Evolutionary conservation across 495 filamentous ascomycete species (phyloP), one percentile per base, ranked within the genome.

Genomic region (Aspergillus incahuasiensis): DNA sequence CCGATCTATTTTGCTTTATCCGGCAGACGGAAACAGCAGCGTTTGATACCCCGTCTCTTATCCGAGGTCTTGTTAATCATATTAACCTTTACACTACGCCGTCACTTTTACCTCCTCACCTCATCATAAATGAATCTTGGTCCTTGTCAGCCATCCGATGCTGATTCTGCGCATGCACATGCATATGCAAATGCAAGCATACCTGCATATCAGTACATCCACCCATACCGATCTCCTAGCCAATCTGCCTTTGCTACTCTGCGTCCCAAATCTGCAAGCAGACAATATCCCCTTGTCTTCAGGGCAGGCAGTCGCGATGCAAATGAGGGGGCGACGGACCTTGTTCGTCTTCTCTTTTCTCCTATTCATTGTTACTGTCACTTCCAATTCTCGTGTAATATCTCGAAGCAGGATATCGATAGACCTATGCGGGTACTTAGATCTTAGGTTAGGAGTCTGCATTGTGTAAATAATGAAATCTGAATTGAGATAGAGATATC

Each of bases 11-110:
- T 42, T 44, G 54, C 54, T 34, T 56, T 41, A 38, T 45, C 42
- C 58, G 44, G 60, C 52, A 62, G 60, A 62, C 65, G 62, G 52
- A 48, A 51, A 44, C 50, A 46, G 62, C 63, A 63, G 62, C 67
- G 67, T 69, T 74, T 74, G 71, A 74, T 74, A 74, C 71, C 71
- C 71, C 55, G 11, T 39, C 6, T 47, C 34, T 56, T 63, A 58
- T 54, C 61, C 54, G 52, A 52, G 49, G 39, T 42, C 24, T 12
- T 52, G 35, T 52, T 52, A 20, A 52, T 52, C 42, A 45, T 40
- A 40, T 28, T 24, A 39, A 28, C 19, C 30, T 38, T 38, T 35
- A 35, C 32, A 6, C 16, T 20, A 49, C 45, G 21, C 44, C 21
- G 19, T 44, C 20, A 8, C 19, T 4, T 28, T 12, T 15, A 5